Evolutionary conservation across 306 rosid species (phyloP).

Genomic region (Lagenaria siceraria): DNA sequence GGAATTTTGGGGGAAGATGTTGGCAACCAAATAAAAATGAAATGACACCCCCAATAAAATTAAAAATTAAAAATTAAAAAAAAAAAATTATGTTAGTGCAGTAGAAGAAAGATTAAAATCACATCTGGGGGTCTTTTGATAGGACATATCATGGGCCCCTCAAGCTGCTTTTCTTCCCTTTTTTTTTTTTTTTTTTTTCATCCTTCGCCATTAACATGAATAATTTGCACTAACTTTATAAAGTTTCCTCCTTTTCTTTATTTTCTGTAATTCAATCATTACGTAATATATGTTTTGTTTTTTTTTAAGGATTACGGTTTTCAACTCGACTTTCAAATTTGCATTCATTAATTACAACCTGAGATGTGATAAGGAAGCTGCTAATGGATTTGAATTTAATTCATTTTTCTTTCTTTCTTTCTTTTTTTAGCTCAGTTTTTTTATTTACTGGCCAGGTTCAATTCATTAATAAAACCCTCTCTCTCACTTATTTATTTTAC

Average conservation of each 20-base stretch:
- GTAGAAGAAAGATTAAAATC: constrained; percentile 62
- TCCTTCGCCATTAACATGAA: background rate
- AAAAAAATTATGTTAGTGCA: constrained; percentile 34
- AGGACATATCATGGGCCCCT: constrained; percentile 73
- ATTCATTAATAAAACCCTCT: background rate
- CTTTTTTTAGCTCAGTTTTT: background rate
- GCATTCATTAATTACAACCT: background rate
- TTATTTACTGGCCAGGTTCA: background rate
- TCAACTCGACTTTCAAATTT: background rate
- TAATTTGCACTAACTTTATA: background rate
- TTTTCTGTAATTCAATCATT: background rate
- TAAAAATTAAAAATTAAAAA: background rate
- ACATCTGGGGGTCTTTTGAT: constrained; percentile 62
- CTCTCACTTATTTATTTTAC: too few relatives aligned
- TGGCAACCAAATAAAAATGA: constrained; percentile 8
- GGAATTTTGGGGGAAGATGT: constrained; percentile 9
- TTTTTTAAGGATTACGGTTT: background rate
- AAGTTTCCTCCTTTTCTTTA: background rate
- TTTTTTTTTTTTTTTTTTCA: background rate
- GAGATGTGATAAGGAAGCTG: background rate
- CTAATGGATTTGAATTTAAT: background rate
- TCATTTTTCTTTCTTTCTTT: background rate
- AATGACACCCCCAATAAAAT: background rate
- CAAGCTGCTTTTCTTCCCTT: constrained; percentile 41
- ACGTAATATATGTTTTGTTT: background rate